Conservation (phyloP, 352 stramenopile species). For the Pythium oligandrum region DNA sequence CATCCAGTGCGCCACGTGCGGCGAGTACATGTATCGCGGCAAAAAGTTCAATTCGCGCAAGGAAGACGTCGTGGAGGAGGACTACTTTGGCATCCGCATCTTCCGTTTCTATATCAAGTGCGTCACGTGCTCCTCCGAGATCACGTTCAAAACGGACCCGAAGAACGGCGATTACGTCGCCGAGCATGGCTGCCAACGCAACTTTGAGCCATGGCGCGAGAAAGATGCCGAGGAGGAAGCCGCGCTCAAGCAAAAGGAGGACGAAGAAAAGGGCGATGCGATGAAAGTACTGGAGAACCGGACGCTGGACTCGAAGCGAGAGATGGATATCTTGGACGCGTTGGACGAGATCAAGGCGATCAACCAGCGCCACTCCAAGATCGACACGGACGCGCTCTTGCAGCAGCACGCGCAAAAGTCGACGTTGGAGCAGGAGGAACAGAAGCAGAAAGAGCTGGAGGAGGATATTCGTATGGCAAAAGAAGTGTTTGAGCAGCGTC, state of each 20-base stretch:
- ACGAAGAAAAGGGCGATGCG: conserved; percentile 93
- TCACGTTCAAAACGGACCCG: conserved; percentile 99
- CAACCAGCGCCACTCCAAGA: conserved; percentile 92
- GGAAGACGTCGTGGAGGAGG: conserved; percentile 94
- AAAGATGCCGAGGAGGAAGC: conserved; percentile 67
- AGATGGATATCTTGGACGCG: conserved; percentile 99
- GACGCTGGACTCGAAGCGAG: conserved; percentile 96
- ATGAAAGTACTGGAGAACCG: conserved; percentile 99
- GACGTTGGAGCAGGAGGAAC: conserved; percentile 29
- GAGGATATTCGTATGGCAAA: conserved; percentile 45
- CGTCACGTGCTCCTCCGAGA: conserved; percentile 90
- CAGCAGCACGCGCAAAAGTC: conserved; percentile 30
- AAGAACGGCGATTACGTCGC: conserved; percentile 98
- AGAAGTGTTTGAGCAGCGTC: conserved; percentile 42
- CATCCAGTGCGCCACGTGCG: conserved; percentile 96
- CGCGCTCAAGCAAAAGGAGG: conserved; percentile 64
- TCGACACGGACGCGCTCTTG: conserved; percentile 83
- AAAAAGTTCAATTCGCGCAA: conserved; percentile 99
- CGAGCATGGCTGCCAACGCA: conserved; percentile 94
- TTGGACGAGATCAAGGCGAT: conserved; percentile 98
- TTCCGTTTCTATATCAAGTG: conserved; percentile 99
- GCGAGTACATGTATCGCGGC: conserved; percentile 98
- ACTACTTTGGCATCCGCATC: conserved; percentile 96
- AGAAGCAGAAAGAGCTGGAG: conserved; percentile 41
- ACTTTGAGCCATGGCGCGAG: conserved; percentile 97